These are phyloP conservation scores for Favolaschia claudopus DNA, from an alignment of 768 basidiomycete genomes.

Conservation along the genomic window DNA sequence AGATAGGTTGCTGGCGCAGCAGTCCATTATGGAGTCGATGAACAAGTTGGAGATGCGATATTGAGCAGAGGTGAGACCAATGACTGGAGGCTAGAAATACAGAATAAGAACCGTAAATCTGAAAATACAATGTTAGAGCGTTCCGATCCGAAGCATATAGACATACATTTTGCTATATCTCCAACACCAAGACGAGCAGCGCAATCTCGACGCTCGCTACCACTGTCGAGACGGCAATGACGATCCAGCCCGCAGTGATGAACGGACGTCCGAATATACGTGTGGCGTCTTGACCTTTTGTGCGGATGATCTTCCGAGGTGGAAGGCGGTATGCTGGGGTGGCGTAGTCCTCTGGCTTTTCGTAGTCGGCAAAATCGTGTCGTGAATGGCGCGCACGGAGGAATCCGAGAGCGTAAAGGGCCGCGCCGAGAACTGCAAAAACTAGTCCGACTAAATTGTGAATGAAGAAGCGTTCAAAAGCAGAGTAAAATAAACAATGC, in stretches of 20 bases:
- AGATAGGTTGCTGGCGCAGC: too few relatives aligned
- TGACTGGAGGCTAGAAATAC: too few relatives aligned
- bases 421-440: conserved; percentile 66
- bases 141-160: too few relatives aligned
- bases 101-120: too few relatives aligned
- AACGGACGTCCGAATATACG: conserved; percentile 81
- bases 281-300: conserved; percentile 65
- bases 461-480: too few relatives aligned
- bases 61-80: too few relatives aligned
- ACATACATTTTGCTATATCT: too few relatives aligned
- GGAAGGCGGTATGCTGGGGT: conserved; percentile 22
- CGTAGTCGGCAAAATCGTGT: conserved; percentile 79
- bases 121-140: too few relatives aligned
- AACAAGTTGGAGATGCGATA: too few relatives aligned
- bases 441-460: conserved; percentile 64
- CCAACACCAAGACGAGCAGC: conserved; percentile 68
- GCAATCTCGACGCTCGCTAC: conserved; percentile 72
- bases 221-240: conserved; percentile 63
- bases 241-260: conserved; percentile 80
- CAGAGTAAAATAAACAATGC: conserved; percentile 33
- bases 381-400: conserved; percentile 69
- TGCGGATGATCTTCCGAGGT: conserved; percentile 60
- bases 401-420: conserved; percentile 66
- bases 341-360: conserved; percentile 38
- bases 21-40: too few relatives aligned